A percentile compares a stretch with the other conserved stretches of the same genome.
phyloP scores from a whole-genome alignment of 2,329 filamentous ascomycete species.

The Fusarium dlaminii region DNA sequence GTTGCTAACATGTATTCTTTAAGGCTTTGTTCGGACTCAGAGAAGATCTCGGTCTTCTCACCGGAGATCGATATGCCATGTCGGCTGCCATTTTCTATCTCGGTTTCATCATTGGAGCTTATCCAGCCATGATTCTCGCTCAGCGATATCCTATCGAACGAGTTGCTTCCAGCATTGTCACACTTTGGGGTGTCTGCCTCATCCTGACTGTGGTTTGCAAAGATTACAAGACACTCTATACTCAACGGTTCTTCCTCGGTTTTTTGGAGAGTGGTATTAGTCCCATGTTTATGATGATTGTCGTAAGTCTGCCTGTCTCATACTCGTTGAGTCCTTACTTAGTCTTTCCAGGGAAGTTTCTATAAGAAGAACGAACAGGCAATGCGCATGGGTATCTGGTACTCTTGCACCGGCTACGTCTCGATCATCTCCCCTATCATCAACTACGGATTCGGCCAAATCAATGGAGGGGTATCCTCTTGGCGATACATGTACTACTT shows the following conservation, averaged over 20 bases:
- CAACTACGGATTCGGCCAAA: conserved; percentile 58
- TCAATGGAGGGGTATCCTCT: conserved; percentile 50
- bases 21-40: conserved; percentile 35
- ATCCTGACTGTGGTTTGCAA: conserved; percentile 51
- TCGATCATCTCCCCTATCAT: conserved; percentile 57
- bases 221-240: conserved; percentile 51
- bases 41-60: conserved; percentile 43
- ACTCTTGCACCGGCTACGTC: conserved; percentile 56
- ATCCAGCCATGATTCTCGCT: conserved; percentile 53
- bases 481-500: conserved; percentile 42
- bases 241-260: conserved; percentile 64
- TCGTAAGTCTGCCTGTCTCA: conserved; percentile 27
- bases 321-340: rapidly evolving
- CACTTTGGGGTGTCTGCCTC: conserved; percentile 50
- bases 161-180: conserved; percentile 49
- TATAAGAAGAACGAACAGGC: conserved; percentile 56
- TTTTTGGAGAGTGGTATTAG: conserved; percentile 65
- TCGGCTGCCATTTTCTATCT: conserved; percentile 59
- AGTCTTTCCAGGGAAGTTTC: conserved; percentile 41
- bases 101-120: conserved; percentile 58
- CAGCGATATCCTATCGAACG: conserved; percentile 58
- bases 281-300: conserved; percentile 65
- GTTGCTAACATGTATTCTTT: background rate
- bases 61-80: conserved; percentile 56
- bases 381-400: conserved; percentile 52